Conservation (phyloP, 352 stramenopile species). For the Phytopythium delawarense region DNA sequence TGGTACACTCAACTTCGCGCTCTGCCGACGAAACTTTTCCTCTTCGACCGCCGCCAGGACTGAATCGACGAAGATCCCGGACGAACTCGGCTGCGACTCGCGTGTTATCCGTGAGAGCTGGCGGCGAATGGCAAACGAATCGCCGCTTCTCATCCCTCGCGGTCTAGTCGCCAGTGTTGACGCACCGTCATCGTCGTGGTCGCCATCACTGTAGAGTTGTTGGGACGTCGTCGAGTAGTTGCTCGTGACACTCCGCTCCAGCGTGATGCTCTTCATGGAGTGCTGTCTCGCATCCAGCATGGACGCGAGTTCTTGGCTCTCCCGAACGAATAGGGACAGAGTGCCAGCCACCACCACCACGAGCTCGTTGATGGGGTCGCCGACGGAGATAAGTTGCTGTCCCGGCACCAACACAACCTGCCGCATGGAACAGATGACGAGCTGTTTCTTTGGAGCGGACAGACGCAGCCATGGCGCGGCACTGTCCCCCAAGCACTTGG, state of each 20-base stretch:
- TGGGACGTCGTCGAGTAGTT: constrained; percentile 71
- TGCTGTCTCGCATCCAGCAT: constrained; percentile 51
- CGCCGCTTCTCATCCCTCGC: neutral
- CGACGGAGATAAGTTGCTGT: constrained; percentile 32
- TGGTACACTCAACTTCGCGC: too few relatives aligned
- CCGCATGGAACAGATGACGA: constrained; percentile 33
- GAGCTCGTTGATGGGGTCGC: constrained; percentile 39
- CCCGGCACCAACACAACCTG: constrained; percentile 25
- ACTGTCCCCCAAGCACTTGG: constrained; percentile 1
- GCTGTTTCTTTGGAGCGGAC: constrained; percentile 27
- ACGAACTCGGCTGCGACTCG: neutral
- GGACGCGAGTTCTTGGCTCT: constrained; percentile 31
- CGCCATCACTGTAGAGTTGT: constrained; percentile 32
- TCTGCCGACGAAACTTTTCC: constrained; percentile 14
- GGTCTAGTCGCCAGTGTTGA: neutral
- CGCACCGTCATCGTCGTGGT: neutral
- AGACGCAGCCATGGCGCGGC: constrained; percentile 25
- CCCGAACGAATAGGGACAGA: constrained; percentile 34
- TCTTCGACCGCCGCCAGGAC: constrained; percentile 44
- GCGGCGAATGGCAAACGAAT: constrained; percentile 6
- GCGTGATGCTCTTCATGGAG: constrained; percentile 45
- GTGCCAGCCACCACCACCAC: constrained; percentile 43
- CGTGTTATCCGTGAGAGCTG: constrained; percentile 10
- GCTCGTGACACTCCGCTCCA: constrained; percentile 54
- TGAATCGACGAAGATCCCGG: constrained; percentile 39